Evolutionary conservation across 2,329 filamentous ascomycete genomes (phyloP).

Genomic region (Colletotrichum higginsianum): DNA sequence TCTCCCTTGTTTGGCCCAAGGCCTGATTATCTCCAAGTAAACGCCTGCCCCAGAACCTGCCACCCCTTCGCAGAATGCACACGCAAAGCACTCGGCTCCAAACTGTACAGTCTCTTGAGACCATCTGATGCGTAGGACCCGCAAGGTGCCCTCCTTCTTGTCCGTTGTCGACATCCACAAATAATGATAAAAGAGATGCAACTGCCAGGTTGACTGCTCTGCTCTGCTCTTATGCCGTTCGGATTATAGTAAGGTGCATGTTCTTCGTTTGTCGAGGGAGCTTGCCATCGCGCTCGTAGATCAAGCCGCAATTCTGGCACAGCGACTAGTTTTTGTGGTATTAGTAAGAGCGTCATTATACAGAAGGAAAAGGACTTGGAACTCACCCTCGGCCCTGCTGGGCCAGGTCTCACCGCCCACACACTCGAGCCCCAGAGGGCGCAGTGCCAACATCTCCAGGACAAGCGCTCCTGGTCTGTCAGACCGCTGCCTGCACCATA

Average conservation of each 20-base stretch:
- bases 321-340: constrained; percentile 72
- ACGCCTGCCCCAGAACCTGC: constrained; percentile 31
- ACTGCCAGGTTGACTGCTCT: background rate
- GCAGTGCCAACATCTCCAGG: constrained; percentile 93
- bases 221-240: constrained; percentile 28
- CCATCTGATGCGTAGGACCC: constrained; percentile 50
- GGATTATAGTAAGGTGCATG: constrained; percentile 41
- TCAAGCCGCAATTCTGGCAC: constrained; percentile 92
- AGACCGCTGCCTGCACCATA: constrained; percentile 79
- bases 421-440: constrained; percentile 89
- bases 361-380: constrained; percentile 45
- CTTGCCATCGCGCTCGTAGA: constrained; percentile 89
- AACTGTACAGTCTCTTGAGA: constrained; percentile 31
- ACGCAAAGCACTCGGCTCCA: constrained; percentile 10
- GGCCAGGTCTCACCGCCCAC: constrained; percentile 96
- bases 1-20: constrained; percentile 9
- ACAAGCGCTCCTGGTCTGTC: constrained; percentile 82
- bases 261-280: constrained; percentile 66
- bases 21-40: constrained; percentile 34
- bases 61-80: constrained; percentile 31
- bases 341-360: constrained; percentile 9
- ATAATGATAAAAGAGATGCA: background rate
- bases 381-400: constrained; percentile 84
- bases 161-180: background rate
- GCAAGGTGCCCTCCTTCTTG: background rate